Evolutionary conservation across 2,329 filamentous ascomycete genomes (phyloP).

Genomic region (Madurella fahalii): DNA sequence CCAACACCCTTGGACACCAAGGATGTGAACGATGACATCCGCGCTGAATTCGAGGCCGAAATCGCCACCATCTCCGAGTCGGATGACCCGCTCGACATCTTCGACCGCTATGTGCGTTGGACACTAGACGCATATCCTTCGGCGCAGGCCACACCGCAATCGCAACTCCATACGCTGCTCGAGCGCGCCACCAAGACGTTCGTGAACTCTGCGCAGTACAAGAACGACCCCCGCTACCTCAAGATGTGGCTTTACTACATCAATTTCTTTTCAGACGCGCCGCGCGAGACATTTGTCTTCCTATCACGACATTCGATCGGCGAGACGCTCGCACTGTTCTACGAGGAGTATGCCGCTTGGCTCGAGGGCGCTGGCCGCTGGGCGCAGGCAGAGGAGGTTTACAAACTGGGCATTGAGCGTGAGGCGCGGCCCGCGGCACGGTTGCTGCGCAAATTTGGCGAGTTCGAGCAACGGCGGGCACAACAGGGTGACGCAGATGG

Average conservation of each 20-base stretch:
- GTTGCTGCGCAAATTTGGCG: slow-evolving; percentile 81
- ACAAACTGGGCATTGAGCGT: slow-evolving; percentile 80
- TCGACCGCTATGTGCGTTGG: slow-evolving; percentile 96
- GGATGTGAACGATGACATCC: slow-evolving; percentile 72
- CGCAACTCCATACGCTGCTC: slow-evolving; percentile 81
- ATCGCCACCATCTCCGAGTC: slow-evolving; percentile 74
- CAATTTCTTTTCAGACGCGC: slow-evolving; percentile 85
- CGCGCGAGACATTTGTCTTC: slow-evolving; percentile 88
- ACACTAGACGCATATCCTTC: slow-evolving; percentile 92
- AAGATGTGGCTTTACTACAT: slow-evolving; percentile 95
- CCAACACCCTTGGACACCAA: slow-evolving; percentile 66
- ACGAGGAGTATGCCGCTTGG: slow-evolving; percentile 95
- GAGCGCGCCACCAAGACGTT: slow-evolving; percentile 92
- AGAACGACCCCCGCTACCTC: slow-evolving; percentile 89
- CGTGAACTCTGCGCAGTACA: slow-evolving; percentile 80
- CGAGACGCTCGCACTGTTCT: slow-evolving; percentile 82
- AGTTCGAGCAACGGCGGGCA: slow-evolving; percentile 74
- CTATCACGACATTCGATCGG: slow-evolving; percentile 84
- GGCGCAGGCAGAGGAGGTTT: slow-evolving; percentile 91
- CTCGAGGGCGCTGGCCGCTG: slow-evolving; percentile 79
- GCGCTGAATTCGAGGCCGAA: slow-evolving; percentile 83
- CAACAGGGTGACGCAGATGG: slow-evolving; percentile 51
- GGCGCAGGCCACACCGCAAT: slow-evolving; percentile 84
- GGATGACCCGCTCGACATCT: slow-evolving; percentile 92
- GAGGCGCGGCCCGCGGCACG: slow-evolving; percentile 80